Evolutionary conservation across 2,329 filamentous ascomycete species (phyloP), one percentile per base, ranked within the genome.

Genomic region (Aspergillus flavus): DNA sequence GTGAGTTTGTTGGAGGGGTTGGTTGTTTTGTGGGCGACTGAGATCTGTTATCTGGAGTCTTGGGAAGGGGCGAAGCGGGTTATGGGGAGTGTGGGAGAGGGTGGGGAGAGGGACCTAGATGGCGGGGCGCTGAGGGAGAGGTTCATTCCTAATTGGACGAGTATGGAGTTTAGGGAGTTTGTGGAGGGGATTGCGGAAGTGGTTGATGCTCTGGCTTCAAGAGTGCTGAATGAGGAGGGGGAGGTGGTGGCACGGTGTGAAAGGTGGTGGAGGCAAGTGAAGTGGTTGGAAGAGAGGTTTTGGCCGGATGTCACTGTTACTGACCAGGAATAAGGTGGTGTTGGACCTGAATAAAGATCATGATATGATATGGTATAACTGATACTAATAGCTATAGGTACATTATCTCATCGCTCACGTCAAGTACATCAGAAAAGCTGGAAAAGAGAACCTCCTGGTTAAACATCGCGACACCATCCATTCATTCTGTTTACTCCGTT

Each of bases 11-110:
- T 93, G 2, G 89, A 93, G 73, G 89, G 88, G 6, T 81, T 92
- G 65, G 84, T 92, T 2, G 83, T 91, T n/a, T 84, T 93, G 28
- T 94, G 90, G 88, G 88, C 87, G n/a, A 92, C 89, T 1, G 91
- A 94, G 77, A 86, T 82, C 54, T 85, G 83, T 64, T 90, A 89
- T 71, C 72, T 89, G 21, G 81, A 85, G 45, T 83, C 87, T 14
- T 90, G 88, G 88, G 80, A 79, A 11, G 77, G 74, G 70, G 79
- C 78, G 26, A 71, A 68, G 4, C 62, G 55, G 6, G 67, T 72
- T 46, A 76, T 83, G 68, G 73, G 78, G 21, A 67, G 70, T 1
- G 65, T 65, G 19, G 65, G 46, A 0, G 65, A 68, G 26, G 66
- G 61, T 30, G 66, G 68, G n/a, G 70, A 74, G n/a, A 88, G 12